Base-by-base conservation (phyloP, 495 filamentous ascomycete species). In the Xylaria castorea region DNA sequence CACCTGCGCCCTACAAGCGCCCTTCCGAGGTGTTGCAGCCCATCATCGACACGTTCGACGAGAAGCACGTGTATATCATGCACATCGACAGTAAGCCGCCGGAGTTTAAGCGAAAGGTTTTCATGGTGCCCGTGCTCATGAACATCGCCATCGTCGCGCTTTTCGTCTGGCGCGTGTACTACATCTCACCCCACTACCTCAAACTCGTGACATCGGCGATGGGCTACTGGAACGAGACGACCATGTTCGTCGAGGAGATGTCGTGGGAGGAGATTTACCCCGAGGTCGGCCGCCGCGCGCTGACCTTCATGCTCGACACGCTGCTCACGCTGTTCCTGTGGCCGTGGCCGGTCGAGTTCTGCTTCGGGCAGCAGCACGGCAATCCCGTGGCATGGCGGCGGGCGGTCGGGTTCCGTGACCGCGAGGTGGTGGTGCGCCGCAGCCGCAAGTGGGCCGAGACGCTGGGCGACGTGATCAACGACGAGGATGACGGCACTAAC, bases 291-390 rank as follows among this genome's bases (percentile, higher is more conserved):
- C 76, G 82, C 16, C 88, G 94, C 34, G 84, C 85, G 1, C 75
- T 84, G 60, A 88, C 86, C 25, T 89, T 97, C 75, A 72, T 90
- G 38, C 72, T 92, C 42, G 94, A 97, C 79, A 93, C 92, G 77
- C 53, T 92, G 71, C 86, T 96, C 16, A 81, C 89, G 57, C 80
- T 89, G 7, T 88, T 94, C 66, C 85, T 96, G 66, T 87, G 89
- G 75, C 85, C 90, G 60, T 97, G 94, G 94, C 94, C 93, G 1
- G 77, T 87, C 71, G 88, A 89, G 40, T 97, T 97, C 82, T 84
- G 91, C 66, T 66, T 89, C 60, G 85, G 88, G 64, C 65, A 74
- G 53, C 79, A 75, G 51, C 82, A 85, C 75, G 85, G 81, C 9
- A 89, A 87, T 57, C 89, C 93, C 22, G 80, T 90, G 57, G 74